A percentile compares a stretch with the other conserved stretches of the same genome.
phyloP scores from a whole-genome alignment of 805 yeast genomes.

The Candida sithepensis region DNA sequence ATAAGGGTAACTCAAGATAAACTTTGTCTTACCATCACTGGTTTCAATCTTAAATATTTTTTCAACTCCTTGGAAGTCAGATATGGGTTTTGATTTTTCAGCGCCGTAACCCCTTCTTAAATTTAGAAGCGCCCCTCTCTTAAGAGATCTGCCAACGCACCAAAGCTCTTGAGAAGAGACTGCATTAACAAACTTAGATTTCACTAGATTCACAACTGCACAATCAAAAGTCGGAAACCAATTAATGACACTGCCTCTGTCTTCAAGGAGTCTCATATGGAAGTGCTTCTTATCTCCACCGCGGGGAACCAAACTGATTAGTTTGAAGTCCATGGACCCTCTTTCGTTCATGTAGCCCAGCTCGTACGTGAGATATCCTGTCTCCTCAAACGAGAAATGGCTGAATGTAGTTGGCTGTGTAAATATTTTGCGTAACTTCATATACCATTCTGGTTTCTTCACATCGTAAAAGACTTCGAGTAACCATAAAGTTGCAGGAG shows the following conservation, averaged over 20 bases:
- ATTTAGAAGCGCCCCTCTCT: slow-evolving; percentile 23
- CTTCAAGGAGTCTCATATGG: slow-evolving; percentile 18
- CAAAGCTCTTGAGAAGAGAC: slow-evolving; percentile 27
- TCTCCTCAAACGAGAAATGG: slow-evolving; percentile 23
- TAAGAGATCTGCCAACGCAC: slow-evolving; percentile 26
- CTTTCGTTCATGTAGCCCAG: slow-evolving; percentile 23
- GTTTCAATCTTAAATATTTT: slow-evolving; percentile 12
- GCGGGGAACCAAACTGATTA: slow-evolving; percentile 12
- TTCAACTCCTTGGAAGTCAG: slow-evolving; percentile 12
- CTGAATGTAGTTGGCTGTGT: slow-evolving; percentile 19
- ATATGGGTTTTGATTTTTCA: slow-evolving; percentile 14
- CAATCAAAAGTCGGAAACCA: slow-evolving; percentile 29
- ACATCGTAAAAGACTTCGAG: slow-evolving; percentile 24
- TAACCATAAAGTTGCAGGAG: slow-evolving; percentile 19
- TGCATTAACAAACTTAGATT: slow-evolving; percentile 16
- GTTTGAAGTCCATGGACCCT: slow-evolving; percentile 24
- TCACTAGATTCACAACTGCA: slow-evolving; percentile 14
- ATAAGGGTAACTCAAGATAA: slow-evolving; percentile 13
- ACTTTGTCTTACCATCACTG: slow-evolving; percentile 4
- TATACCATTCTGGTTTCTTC: slow-evolving; percentile 14
- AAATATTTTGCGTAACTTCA: slow-evolving; percentile 19
- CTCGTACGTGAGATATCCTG: slow-evolving; percentile 9
- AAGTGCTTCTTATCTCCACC: slow-evolving; percentile 11
- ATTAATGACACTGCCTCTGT: slow-evolving; percentile 14
- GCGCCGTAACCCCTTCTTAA: slow-evolving; percentile 24